A percentile compares a stretch with the other conserved stretches of the same genome.
phyloP scores from a whole-genome alignment of 2,329 filamentous ascomycete species.

The Diplodia mutila region DNA sequence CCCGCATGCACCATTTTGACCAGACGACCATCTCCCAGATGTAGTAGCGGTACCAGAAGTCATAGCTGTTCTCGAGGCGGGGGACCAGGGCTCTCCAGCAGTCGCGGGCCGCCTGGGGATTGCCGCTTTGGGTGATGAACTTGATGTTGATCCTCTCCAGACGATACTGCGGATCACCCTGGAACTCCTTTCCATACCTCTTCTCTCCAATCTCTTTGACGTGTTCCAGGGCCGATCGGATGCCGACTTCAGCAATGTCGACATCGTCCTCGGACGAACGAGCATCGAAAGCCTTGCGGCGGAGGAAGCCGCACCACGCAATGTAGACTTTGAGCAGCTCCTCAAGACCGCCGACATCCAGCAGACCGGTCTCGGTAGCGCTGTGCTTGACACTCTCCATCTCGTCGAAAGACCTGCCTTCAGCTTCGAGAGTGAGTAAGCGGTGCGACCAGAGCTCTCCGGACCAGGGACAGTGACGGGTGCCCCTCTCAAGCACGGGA shows the following conservation, averaged over 20 bases:
- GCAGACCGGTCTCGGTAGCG: conserved; percentile 81
- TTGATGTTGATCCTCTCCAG: conserved; percentile 92
- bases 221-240: conserved; percentile 83
- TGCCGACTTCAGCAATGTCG: conserved; percentile 87
- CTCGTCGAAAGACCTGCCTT: conserved; percentile 73
- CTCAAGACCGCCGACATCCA: conserved; percentile 84
- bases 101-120: conserved; percentile 73
- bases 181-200: conserved; percentile 74
- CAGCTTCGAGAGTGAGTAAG: conserved; percentile 80
- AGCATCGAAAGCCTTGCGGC: conserved; percentile 77
- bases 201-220: conserved; percentile 77
- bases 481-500: conserved; percentile 77
- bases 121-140: conserved; percentile 82
- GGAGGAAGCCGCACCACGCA: conserved; percentile 92
- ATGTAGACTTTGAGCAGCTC: conserved; percentile 89
- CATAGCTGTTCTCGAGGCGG: conserved; percentile 76
- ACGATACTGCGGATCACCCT: conserved; percentile 86
- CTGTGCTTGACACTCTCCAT: conserved; percentile 91
- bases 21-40: conserved; percentile 84
- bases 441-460: conserved; percentile 89
- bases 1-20: conserved; percentile 60
- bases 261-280: conserved; percentile 74
- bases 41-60: conserved; percentile 94
- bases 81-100: conserved; percentile 75
- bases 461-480: conserved; percentile 90